Percentiles rank a stretch among this genome's conserved stretches.
phyloP scores from a whole-genome alignment of 2,329 filamentous ascomycete species.

The Fusarium buxicola region DNA sequence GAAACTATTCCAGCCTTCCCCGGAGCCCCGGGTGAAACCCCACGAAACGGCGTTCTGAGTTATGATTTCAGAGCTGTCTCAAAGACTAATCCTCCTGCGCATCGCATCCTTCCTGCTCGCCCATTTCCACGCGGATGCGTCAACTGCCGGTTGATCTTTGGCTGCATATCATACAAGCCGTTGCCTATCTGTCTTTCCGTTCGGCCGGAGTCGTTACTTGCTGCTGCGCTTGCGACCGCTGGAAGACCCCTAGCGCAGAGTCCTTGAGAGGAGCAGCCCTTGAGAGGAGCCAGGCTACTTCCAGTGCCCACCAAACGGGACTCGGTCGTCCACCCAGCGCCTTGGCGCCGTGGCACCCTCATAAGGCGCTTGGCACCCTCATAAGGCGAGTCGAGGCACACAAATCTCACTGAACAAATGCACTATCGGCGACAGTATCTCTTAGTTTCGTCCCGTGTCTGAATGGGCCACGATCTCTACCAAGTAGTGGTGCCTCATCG shows the following conservation, averaged over 20 bases:
- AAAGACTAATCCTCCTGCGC: background rate
- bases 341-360: no score
- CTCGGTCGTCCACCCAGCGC: no score
- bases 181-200: background rate
- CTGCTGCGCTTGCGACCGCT: background rate
- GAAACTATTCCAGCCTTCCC: conserved; percentile 1
- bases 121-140: background rate
- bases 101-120: background rate
- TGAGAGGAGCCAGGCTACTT: no score
- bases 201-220: no score
- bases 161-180: no score
- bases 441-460: background rate
- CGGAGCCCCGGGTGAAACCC: conserved; percentile 12
- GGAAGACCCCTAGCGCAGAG: no score
- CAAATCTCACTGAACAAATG: no score
- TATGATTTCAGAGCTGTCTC: conserved; percentile 13
- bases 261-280: no score
- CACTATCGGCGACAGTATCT: background rate
- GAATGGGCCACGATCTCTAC: background rate
- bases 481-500: background rate
- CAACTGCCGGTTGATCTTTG: background rate
- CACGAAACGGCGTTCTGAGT: conserved; percentile 6
- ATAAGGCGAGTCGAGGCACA: no score
- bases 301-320: no score
- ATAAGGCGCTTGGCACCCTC: no score